Base-by-base conservation (phyloP, 176 grass and related monocot species). In the Puya raimondii region DNA sequence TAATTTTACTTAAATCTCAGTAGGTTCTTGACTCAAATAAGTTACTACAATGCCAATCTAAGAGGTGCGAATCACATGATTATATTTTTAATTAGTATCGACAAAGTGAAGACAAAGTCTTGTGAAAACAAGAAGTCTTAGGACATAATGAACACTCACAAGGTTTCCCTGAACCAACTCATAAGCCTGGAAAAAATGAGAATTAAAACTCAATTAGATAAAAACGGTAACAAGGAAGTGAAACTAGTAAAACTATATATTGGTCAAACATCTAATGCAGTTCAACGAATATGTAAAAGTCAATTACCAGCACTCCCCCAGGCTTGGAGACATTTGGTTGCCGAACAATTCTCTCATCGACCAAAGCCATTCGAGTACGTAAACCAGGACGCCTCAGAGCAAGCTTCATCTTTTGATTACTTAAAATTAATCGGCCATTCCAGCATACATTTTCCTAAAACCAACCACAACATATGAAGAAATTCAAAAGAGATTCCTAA, bases 151-250 rank as follows among this genome's bases (percentile, higher is more conserved):
- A 58, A 13, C 7, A 83, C 89, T 82, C 91, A 93, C 94, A 83
- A 99, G 89, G 66, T 70, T 88, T 70, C 89, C 94, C 80, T 99
- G 94, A 67, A 93, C 82, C 58, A 99, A 73, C 33, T 99, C 94
- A 86, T 93, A 93, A 64, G 87, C 82, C 94, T 99, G 80, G 59
- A 80, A 56, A 78, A 72, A 78, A 74, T 70, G 50, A 80, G 70
- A 1, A 75, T 80, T 63, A 67, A 71, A 63, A 4, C 16, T 70
- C 49, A 69, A 77, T 70, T 75, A 10, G 73, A 53, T 9, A 47
- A 59, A 49, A 33, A 33, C 29, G 0, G 33, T 51, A 9, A 53
- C 27, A 15, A 70, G 12, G 20, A 42, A 42, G 33, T 8, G 33
- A 42, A 4, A 42, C 33, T 42, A 7, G 4, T 42, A 42, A 7